A percentile compares a stretch with the other conserved stretches of the same genome.
Conservation (phyloP, 345 rosid genomes). For the Lepidium sativum region DNA sequence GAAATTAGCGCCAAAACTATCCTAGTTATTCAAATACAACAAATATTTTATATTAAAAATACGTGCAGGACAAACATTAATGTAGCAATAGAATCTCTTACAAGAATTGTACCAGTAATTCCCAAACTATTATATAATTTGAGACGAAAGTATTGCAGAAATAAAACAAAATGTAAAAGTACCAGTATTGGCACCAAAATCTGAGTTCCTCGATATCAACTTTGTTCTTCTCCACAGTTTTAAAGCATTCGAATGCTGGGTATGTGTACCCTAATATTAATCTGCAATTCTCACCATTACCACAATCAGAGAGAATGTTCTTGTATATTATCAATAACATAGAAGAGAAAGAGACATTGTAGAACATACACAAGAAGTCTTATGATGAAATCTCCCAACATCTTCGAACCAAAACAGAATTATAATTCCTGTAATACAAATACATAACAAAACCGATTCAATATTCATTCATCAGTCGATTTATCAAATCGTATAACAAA, state of each 20-base stretch:
- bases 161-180: not conserved
- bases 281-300: conserved; percentile 32
- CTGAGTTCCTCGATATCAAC: conserved; percentile 72
- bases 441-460: not conserved
- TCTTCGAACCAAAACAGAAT: conserved; percentile 27
- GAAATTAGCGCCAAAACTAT: conserved; percentile 64
- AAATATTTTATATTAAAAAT: not conserved
- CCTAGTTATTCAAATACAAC: conserved; percentile 36
- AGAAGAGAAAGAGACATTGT: not conserved
- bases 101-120: not conserved
- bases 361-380: conserved; percentile 50
- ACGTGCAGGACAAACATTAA: conserved; percentile 15
- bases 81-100: not conserved
- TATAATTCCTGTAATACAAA: conserved; percentile 24
- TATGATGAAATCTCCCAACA: conserved; percentile 66
- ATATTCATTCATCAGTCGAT: not conserved
- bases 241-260: conserved; percentile 88
- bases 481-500: not conserved
- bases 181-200: conserved; percentile 98
- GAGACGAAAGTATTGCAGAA: no score
- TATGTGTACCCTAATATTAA: conserved; percentile 78
- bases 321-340: not conserved
- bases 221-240: conserved; percentile 73
- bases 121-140: no score
- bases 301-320: not conserved